phyloP scores from a whole-genome alignment of 192 early-diverging fungal genomes.

The Umbelopsis isabellina region DNA sequence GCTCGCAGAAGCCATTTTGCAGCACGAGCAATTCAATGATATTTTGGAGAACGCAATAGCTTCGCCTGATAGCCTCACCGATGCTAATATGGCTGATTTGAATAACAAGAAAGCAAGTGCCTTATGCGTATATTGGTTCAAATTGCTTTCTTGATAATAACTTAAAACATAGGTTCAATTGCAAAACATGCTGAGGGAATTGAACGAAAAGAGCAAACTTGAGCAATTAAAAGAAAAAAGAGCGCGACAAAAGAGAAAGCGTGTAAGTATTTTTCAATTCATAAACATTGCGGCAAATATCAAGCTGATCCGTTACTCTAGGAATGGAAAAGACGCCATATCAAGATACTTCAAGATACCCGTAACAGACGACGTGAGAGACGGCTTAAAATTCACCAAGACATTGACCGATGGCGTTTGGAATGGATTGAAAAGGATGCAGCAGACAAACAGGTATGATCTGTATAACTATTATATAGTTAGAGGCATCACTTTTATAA shows the following conservation, averaged over 20 bases:
- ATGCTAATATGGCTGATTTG: too few species aligned
- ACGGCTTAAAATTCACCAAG: not conserved
- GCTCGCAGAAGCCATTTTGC: too few species aligned
- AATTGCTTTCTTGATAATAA: too few species aligned
- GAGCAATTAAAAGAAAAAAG: not conserved
- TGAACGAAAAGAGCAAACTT: not conserved
- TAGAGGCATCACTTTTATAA: not conserved
- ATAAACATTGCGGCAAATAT: not conserved
- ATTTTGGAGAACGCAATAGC: too few species aligned
- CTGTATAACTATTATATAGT: not conserved
- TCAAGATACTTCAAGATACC: constrained; percentile 2
- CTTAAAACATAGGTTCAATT: not conserved
- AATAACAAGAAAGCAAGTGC: too few species aligned
- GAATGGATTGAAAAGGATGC: constrained; percentile 17
- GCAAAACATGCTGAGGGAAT: not conserved
- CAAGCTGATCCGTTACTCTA: not conserved
- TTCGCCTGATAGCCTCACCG: too few species aligned
- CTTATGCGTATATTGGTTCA: too few species aligned
- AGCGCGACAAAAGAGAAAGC: not conserved
- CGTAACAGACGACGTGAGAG: not conserved
- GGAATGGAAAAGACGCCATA: constrained; percentile 10
- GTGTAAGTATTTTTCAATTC: not conserved
- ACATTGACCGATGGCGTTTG: not conserved
- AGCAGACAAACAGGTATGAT: not conserved
- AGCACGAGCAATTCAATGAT: too few species aligned